phyloP scores from a whole-genome alignment of 2,329 filamentous ascomycete genomes.

The Aspergillus latus region DNA sequence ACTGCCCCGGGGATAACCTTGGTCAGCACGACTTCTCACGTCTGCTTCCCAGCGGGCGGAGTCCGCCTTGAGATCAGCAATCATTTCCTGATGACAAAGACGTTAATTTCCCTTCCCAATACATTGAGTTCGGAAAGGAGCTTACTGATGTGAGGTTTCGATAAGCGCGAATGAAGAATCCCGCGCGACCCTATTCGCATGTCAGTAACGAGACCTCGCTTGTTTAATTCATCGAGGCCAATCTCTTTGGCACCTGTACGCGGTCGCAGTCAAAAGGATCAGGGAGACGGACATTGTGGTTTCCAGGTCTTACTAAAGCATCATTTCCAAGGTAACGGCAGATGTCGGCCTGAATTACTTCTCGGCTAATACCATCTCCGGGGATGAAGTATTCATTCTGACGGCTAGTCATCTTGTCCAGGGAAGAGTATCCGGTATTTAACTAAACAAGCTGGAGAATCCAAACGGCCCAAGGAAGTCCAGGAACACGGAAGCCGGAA shows the following conservation, averaged over 20 bases:
- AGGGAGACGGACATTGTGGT: conserved; percentile 63
- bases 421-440: conserved; percentile 27
- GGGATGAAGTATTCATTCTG: conserved; percentile 79
- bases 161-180: conserved; percentile 77
- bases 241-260: conserved; percentile 3
- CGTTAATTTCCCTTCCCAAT: conserved; percentile 24
- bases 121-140: conserved; percentile 17
- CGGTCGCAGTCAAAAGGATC: conserved; percentile 12
- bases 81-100: conserved; percentile 49
- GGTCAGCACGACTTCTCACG: conserved; percentile 40
- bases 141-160: conserved; percentile 75
- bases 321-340: conserved; percentile 82
- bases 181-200: conserved; percentile 60
- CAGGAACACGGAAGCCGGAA: conserved; percentile 20
- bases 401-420: conserved; percentile 43
- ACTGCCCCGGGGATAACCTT: conserved; percentile 44
- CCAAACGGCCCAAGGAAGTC: conserved; percentile 30
- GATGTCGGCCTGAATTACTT: conserved; percentile 81
- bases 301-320: conserved; percentile 72
- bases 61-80: conserved; percentile 55
- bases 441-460: conserved; percentile 26
- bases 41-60: conserved; percentile 53
- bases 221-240: not conserved
- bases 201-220: conserved; percentile 28
- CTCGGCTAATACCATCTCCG: conserved; percentile 76